Base-by-base conservation (phyloP, 2,329 filamentous ascomycete species). In the Clarireedia hainanense region DNA sequence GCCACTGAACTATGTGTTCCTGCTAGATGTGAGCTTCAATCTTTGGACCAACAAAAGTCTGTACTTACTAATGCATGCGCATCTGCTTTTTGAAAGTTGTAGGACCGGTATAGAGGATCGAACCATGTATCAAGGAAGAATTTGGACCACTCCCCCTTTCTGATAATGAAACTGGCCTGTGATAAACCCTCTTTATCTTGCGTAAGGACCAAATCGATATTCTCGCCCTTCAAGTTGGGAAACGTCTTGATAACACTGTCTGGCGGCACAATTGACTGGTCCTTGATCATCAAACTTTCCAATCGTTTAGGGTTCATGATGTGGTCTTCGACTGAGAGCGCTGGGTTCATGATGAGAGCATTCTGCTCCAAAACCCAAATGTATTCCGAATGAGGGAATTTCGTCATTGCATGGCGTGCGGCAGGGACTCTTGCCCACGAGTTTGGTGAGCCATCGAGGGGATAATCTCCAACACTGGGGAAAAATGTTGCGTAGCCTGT, bases 201-300 rank as follows among this genome's bases (percentile, higher is more conserved):
- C 6, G 88, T 87, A 39, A 96, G 70, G 40, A 96, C 80, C 14
- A 97, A 76, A 62, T 95, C 88, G 43, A 95, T 84, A 55, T 91
- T 81, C 46, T 87, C 78, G 37, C 84, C 85, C 60, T 83, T 84
- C n/a, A 96, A 75, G 67, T 95, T 86, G 15, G 80, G 76, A 69
- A 95, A 96, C 0, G 95, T 97, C 76, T 89, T 92, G 74, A 99
- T 97, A 65, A 99, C 91, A 73, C 90, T 95, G 73, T 96, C 90
- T 0, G 95, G 94, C 2, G 92, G 94, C 7, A 97, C 92, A 50
- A 99, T 84, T 5, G 94, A 83, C 53, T 85, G 79, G 70, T 96
- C 88, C 69, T 84, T 87, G 64, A 94, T 81, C 89, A 97, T 96
- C 56, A 88, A 70, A 23, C 76, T 77, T 66, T 95, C 87, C 48